Evolutionary conservation across 768 basidiomycete species (phyloP), one percentile per base, ranked within the genome.

Genomic region (Leccinum variicolor): DNA sequence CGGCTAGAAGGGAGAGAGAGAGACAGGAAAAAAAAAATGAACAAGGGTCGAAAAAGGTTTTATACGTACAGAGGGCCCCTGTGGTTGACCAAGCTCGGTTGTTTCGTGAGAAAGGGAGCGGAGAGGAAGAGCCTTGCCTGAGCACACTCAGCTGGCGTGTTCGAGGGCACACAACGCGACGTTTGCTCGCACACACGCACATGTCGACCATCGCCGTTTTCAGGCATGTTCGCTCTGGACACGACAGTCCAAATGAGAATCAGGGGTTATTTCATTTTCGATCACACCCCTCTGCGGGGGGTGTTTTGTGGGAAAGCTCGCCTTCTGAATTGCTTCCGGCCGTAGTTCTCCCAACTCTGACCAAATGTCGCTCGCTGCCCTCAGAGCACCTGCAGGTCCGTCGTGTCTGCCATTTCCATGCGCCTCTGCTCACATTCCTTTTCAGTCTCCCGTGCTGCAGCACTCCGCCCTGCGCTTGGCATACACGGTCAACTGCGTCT

Each of bases 391-490:
- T 33, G 31, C 13, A 60, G 68, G 78, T 79, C 34, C 53, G 66
- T 59, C 39, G 29, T 50, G 41, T 5, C 1, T 13, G 52, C 36
- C 81, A 75, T 71, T 58, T 62, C 72, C 52, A 73, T 65, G 3
- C 26, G 15, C 66, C 71, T 75, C 63, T 72, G 74, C 53, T 17
- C 26, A 57, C 23, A 6, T 33, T 8, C 14, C 3, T 43, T 6
- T 5, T 13, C 43, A 59, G 59, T 52, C 13, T 34, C 55, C 0
- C 78, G 79, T 69, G 74, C 77, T 70, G 74, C 75, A 56, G 75
- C 76, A 56, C 71, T 81, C 31, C 72, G 79, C 50, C 77, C 83
- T 54, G 73, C 74, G 63, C 68, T 78, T 50, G 77, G 77, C 62
- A 65, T 79, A 25, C 73, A 70, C 62, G 76, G 83, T 19, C 53